A percentile compares a stretch with the other conserved stretches of the same genome.
These are phyloP conservation scores for Salix exigua DNA, from an alignment of 345 rosid species.

Conservation along the genomic window DNA sequence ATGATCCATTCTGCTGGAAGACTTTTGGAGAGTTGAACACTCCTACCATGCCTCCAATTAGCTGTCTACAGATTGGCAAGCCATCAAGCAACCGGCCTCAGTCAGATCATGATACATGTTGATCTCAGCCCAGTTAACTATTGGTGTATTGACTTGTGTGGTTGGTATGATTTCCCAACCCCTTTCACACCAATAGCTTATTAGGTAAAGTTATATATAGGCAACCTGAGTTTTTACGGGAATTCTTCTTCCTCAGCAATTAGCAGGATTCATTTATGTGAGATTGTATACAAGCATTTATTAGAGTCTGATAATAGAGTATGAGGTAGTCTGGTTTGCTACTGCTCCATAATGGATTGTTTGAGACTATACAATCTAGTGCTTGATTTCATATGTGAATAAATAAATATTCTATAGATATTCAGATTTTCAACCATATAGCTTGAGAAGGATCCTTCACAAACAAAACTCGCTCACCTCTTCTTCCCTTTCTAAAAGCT, in stretches of 20 bases:
- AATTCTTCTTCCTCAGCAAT: conserved; percentile 20
- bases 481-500: not conserved
- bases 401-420: conserved; percentile 13
- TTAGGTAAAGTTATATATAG: conserved; percentile 28
- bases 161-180: conserved; percentile 51
- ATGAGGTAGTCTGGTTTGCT: conserved; percentile 18
- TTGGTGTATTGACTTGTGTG: conserved; percentile 45
- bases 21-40: conserved; percentile 73
- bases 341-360: conserved; percentile 8
- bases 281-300: conserved; percentile 14
- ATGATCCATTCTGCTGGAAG: conserved; percentile 92
- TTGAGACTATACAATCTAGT: conserved; percentile 11
- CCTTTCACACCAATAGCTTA: conserved; percentile 43
- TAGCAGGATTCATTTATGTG: conserved; percentile 11
- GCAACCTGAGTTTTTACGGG: conserved; percentile 15
- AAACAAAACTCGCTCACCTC: not conserved
- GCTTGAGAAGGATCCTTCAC: not conserved
- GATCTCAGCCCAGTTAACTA: conserved; percentile 15
- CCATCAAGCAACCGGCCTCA: conserved; percentile 68
- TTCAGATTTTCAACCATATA: not conserved
- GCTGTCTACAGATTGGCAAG: conserved; percentile 80
- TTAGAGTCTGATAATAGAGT: conserved; percentile 16
- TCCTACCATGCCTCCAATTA: conserved; percentile 80
- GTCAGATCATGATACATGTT: conserved; percentile 57
- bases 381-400: conserved; percentile 19